Evolutionary conservation across 2,329 filamentous ascomycete genomes (phyloP).

Genomic region (Aphanoascus verrucosus): DNA sequence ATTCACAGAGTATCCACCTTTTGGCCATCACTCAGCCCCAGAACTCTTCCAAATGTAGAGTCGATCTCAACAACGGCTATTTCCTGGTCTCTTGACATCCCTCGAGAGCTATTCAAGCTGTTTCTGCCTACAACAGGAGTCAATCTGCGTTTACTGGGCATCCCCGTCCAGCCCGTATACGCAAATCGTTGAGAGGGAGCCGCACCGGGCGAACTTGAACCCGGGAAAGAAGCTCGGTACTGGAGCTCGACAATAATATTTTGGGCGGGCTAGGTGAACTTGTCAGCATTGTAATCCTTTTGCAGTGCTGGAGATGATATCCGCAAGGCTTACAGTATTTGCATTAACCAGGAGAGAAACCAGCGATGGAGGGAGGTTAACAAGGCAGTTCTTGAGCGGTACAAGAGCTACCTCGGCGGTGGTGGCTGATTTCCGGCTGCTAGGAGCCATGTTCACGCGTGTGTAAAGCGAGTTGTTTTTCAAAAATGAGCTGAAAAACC

Average conservation of each 20-base stretch:
- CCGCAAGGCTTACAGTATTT: conserved; percentile 59
- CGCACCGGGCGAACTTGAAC: conserved; percentile 30
- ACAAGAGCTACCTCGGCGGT: conserved; percentile 75
- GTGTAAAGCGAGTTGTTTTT: not conserved
- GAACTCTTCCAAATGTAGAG: conserved; percentile 63
- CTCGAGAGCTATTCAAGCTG: conserved; percentile 52
- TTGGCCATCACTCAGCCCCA: conserved; percentile 71
- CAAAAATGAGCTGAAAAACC: not conserved
- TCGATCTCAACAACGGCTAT: conserved; percentile 73
- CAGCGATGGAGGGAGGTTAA: conserved; percentile 78
- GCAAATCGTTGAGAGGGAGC: conserved; percentile 54
- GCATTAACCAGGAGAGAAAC: conserved; percentile 77
- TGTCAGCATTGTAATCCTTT: not conserved
- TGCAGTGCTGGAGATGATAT: not conserved
- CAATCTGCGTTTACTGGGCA: conserved; percentile 81
- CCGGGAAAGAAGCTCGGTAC: conserved; percentile 51
- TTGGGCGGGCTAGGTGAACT: conserved; percentile 60
- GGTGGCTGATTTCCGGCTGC: conserved; percentile 44
- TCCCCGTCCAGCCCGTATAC: conserved; percentile 92
- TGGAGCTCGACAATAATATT: conserved; percentile 92
- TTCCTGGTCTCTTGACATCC: conserved; percentile 61
- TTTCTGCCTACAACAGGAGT: conserved; percentile 64
- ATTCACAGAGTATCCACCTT: conserved; percentile 46
- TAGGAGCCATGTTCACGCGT: conserved; percentile 29
- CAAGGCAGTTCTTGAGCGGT: conserved; percentile 85